These are phyloP conservation scores for Cryomyces minteri DNA, from an alignment of 495 filamentous ascomycete species.

Conservation along the genomic window DNA sequence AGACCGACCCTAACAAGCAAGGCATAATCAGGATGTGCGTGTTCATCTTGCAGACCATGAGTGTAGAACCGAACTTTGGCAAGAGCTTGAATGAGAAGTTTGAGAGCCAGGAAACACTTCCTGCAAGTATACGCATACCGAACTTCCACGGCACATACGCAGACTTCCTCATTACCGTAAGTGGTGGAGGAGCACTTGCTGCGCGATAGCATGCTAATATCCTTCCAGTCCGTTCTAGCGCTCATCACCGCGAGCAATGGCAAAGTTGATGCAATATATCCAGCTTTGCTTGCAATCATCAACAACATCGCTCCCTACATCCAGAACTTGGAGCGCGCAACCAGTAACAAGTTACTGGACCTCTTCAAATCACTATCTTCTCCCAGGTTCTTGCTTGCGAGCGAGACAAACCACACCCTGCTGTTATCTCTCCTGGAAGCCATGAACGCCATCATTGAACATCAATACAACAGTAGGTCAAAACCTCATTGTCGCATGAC, in stretches of 20 bases:
- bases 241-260: constrained; percentile 86
- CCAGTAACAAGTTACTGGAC: constrained; percentile 70
- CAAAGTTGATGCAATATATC: constrained; percentile 81
- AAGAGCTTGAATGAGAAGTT: constrained; percentile 79
- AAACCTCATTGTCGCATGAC: constrained; percentile 4
- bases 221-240: constrained; percentile 63
- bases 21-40: constrained; percentile 92
- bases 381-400: constrained; percentile 84
- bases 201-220: neutral
- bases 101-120: constrained; percentile 75
- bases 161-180: constrained; percentile 82
- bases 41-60: constrained; percentile 88
- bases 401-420: constrained; percentile 77
- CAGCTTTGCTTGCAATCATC: constrained; percentile 77
- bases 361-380: constrained; percentile 90
- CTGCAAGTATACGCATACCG: constrained; percentile 55
- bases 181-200: constrained; percentile 10
- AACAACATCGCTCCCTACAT: constrained; percentile 82
- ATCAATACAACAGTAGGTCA: constrained; percentile 58
- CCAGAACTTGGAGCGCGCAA: constrained; percentile 50
- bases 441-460: constrained; percentile 82
- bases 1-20: constrained; percentile 69
- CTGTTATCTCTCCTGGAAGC: constrained; percentile 73
- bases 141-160: constrained; percentile 85
- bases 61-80: constrained; percentile 82